Evolutionary conservation across 140 eudicot species (phyloP), one percentile per base, ranked within the genome.

Genomic region (Stevia rebaudiana): DNA sequence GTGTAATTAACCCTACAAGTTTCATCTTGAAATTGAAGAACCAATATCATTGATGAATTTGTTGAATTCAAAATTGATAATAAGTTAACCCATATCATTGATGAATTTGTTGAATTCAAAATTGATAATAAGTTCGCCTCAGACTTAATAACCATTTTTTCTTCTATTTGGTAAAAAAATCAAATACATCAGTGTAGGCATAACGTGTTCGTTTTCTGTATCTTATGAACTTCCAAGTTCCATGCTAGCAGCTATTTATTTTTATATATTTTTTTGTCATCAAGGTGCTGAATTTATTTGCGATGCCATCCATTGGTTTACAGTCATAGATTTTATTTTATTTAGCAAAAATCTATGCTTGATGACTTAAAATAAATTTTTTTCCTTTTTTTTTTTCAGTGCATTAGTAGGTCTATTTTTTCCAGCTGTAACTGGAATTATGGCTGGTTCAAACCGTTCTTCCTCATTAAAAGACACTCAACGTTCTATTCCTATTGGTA

Each of bases 381-480:
- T 41, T 57, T 8, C 16, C 40, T 52, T 73, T 50, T 28, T 22
- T 13, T 81, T 63, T 81, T 28, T 64, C 87, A 94, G 97, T 81
- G 95, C 94, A 54, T 69, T 94, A 80, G 97, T 94, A 42, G 99
- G 99, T 73, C 94, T 94, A 54, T 94, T 94, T 73, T 94, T 94
- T 79, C 99, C 99, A 61, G 99, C 99, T 77, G 99, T 94, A 40
- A 94, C 99, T 6, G 99, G 99, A 76, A 94, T 94, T 61, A 94
- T 94, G 99, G 99, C 97, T 18, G 99, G 99, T 71, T 94, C 99
- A 41, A 94, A 94, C 63, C 99, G 97, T 19, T 94, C 99, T 39
- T 85, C 95, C 65, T 88, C 95, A 8, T 70, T 94, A 49, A 88
- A 88, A 79, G 97, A 94, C 81, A 94, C 99, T 44, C 99, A 94